Base-by-base conservation (phyloP, 805 yeast genomes). In the Starmerella stellata region DNA sequence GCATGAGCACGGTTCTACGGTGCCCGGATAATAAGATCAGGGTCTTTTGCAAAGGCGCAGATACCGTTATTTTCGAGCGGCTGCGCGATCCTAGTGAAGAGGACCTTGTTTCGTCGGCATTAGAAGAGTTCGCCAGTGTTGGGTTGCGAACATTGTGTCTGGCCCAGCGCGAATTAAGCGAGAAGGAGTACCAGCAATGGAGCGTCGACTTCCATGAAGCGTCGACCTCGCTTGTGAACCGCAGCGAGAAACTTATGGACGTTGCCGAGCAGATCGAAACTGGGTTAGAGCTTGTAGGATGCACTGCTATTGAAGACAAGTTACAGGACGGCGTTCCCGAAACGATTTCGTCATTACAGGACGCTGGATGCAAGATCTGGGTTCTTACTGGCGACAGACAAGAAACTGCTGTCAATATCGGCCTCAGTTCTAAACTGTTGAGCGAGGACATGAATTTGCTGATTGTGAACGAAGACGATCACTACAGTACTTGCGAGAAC, bases 291-390 rank as follows among this genome's bases (percentile, higher is more conserved):
- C 60, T 90, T 30, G 62, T 90, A 15, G 99, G 99, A 30, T 96
- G 96, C 2, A 92, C 98, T 28, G 99, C 98, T 1, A 90, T 90
- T 54, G 99, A 90, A 57, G 99, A 90, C 57, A 87, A 90, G 54
- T 64, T 90, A 35, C 99, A 90, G 61, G 96, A 87, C 41, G 98
- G 95, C 30, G 99, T 90, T 17, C 96, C 99, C 2, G 98, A 90
- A 48, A 83, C 98, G 1, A 92, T 90, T 44, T 90, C 81, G 47
- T 79, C 93, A 4, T 66, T 90, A 40, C 98, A 92, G 56, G 82
- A 78, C 40, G 99, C 99, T 0, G 96, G 96, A 14, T 85, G 92
- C 47, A 87, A 83, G 56, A 72, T 90, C 15, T 90, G 99, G 99
- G 95, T 90, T 19, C 64, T 90, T 37, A 90, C 99, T 2, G 99